A percentile compares a stretch with the other conserved stretches of the same genome.
Evolutionary conservation across 805 yeast species (phyloP).

Genomic region (Yamadazyma insecticola): DNA sequence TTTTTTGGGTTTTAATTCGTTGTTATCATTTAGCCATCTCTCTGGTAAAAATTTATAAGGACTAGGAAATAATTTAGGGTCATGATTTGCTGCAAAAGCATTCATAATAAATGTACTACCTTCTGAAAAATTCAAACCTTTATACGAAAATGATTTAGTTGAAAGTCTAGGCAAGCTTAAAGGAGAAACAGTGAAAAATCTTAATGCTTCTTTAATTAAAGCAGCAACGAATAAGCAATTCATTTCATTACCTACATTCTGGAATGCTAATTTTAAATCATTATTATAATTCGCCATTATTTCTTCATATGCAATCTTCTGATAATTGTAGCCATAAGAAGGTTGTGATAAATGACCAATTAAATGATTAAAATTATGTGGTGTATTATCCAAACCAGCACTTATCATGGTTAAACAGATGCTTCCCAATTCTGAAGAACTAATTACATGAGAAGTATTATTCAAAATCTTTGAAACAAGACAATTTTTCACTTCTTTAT

Average conservation of each 20-base stretch:
- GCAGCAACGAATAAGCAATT: constrained; percentile 52
- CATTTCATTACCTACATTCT: constrained; percentile 11
- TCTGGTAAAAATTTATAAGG: constrained; percentile 51
- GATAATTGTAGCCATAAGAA: constrained; percentile 32
- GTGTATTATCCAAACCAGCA: constrained; percentile 74
- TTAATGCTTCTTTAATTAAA: constrained; percentile 55
- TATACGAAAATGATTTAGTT: constrained; percentile 44
- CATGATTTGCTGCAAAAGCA: constrained; percentile 69
- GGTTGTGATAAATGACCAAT: constrained; percentile 48
- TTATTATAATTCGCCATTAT: constrained; percentile 20
- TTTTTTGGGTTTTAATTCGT: constrained; percentile 5
- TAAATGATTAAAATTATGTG: constrained; percentile 57
- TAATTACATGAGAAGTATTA: too few species aligned
- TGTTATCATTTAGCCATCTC: constrained; percentile 41
- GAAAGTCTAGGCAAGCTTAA: constrained; percentile 61
- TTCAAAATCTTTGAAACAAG: constrained; percentile 22
- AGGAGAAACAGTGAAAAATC: constrained; percentile 64
- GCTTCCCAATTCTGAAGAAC: constrained; percentile 51
- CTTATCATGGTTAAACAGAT: constrained; percentile 72
- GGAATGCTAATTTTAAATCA: too few species aligned
- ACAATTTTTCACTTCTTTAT: constrained; percentile 22
- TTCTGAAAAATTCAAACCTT: constrained; percentile 42
- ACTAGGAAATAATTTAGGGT: constrained; percentile 33
- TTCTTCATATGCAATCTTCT: constrained; percentile 39
- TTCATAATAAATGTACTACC: constrained; percentile 61